Percentiles rank a stretch among this genome's conserved stretches.
phyloP scores from a whole-genome alignment of 169 alveolate genomes.

The Plasmodium berghei region DNA sequence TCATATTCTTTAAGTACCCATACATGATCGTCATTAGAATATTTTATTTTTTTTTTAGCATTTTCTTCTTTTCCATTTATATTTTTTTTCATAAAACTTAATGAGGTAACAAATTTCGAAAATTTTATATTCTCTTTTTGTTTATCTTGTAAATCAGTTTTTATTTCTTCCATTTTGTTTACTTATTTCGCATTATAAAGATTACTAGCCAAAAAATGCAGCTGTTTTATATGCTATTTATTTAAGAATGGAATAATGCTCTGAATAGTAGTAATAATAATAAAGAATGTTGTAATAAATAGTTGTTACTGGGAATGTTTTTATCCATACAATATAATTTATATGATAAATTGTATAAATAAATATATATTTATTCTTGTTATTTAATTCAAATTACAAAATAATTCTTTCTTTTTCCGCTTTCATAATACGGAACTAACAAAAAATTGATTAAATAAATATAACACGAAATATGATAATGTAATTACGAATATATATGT shows the following conservation, averaged over 20 bases:
- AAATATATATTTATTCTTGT: too few relatives aligned
- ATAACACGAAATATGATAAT: too few relatives aligned
- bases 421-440: too few relatives aligned
- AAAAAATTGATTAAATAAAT: too few relatives aligned
- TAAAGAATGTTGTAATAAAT: too few relatives aligned
- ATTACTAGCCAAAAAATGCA: not conserved
- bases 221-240: not conserved
- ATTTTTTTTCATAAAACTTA: constrained; percentile 73
- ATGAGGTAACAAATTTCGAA: constrained; percentile 69
- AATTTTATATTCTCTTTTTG: constrained; percentile 47
- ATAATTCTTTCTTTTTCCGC: too few relatives aligned
- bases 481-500: too few relatives aligned
- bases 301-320: too few relatives aligned
- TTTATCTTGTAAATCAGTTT: constrained; percentile 14
- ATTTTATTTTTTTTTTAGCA: constrained; percentile 58
- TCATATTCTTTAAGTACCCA: constrained; percentile 67
- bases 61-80: constrained; percentile 42
- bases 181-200: not conserved
- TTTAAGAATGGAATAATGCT: not conserved
- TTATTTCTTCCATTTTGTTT: constrained; percentile 39
- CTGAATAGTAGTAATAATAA: too few relatives aligned
- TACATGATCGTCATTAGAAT: constrained; percentile 70
- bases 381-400: too few relatives aligned
- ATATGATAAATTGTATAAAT: too few relatives aligned
- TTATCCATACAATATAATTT: too few relatives aligned